Evolutionary conservation across 2,329 filamentous ascomycete genomes (phyloP), one percentile per base, ranked within the genome.

Genomic region (Massarina eburnea): DNA sequence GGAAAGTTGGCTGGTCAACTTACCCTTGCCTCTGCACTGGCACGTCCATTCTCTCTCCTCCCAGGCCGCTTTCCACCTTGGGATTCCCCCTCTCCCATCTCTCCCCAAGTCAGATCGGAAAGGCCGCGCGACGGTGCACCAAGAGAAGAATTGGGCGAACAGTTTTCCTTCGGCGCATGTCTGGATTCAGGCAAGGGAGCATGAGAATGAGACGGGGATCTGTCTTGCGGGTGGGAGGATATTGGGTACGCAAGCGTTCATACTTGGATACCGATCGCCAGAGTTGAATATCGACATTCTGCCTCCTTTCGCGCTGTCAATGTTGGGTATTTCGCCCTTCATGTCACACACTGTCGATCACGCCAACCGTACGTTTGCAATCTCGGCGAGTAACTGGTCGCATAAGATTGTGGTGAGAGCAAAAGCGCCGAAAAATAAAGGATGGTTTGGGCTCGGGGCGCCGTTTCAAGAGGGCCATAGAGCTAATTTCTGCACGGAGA

Each of bases 71-170:
- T 75, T 73, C 57, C 52, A 51, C 3, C 62, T 79, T 30, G 50
- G 54, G 4, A 71, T 78, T 4, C 64, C 71, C 1, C 51, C 58
- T 4, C 43, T 64, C 3, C n/a, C n/a, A n/a, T 53, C 49, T 9
- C 29, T 57, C 51, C 46, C 59, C 54, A 6, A 51, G 42, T n/a
- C 24, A 39, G 45, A 64, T 40, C 43, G 62, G 60, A 49, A 52
- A 21, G 74, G 71, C 35, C 52, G 42, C 2, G 74, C 72, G 3
- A 63, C 58, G 2, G 68, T 77, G 1, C 76, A 79, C 52, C 70
- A 76, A 41, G 76, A 79, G 52, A 79, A 79, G 59, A 79, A 79
- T 51, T 79, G 74, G 75, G 76, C 75, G 1, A 61, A 62, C 32
- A 70, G 65, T 21, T 78, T 78, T 51, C 74, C 74, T 0, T 63